These are phyloP conservation scores for Middelhovenomyces tepae DNA, from an alignment of 805 yeast genomes.

Conservation along the genomic window DNA sequence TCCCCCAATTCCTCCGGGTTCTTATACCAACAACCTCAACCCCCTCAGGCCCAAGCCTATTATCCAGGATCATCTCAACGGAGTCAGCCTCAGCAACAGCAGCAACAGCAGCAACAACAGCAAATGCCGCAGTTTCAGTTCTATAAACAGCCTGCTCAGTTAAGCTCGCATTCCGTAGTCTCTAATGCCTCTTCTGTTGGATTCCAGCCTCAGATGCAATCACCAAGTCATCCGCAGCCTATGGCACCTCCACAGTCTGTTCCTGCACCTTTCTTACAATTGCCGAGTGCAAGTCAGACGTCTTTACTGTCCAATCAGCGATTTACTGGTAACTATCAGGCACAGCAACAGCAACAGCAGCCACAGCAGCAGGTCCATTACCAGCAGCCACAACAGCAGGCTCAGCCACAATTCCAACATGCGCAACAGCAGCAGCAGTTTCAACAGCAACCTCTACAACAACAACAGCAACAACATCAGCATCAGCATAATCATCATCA, in stretches of 20 bases:
- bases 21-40: too few species aligned
- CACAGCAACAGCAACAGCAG: constrained; percentile 10
- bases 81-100: constrained; percentile 11
- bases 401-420: constrained; percentile 16
- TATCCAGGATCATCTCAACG: too few species aligned
- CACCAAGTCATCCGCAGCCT: constrained; percentile 20
- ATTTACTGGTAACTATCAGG: constrained; percentile 11
- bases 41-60: too few species aligned
- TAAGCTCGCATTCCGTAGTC: constrained; percentile 17
- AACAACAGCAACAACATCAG: constrained; percentile 14
- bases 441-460: constrained; percentile 16
- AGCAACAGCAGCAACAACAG: constrained; percentile 20
- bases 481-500: constrained; percentile 12
- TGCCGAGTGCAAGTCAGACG: constrained; percentile 17
- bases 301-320: constrained; percentile 14
- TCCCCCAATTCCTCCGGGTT: too few species aligned
- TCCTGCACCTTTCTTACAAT: constrained; percentile 14
- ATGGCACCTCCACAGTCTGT: constrained; percentile 4
- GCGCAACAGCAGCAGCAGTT: constrained; percentile 22
- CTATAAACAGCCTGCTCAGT: constrained; percentile 14
- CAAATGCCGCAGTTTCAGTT: constrained; percentile 12
- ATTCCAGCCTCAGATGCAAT: constrained; percentile 27
- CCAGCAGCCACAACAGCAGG: constrained; percentile 7
- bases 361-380: constrained; percentile 10
- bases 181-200: constrained; percentile 24